Base-by-base conservation (phyloP, 2,329 filamentous ascomycete species). In the Bipolaris zeicola region DNA sequence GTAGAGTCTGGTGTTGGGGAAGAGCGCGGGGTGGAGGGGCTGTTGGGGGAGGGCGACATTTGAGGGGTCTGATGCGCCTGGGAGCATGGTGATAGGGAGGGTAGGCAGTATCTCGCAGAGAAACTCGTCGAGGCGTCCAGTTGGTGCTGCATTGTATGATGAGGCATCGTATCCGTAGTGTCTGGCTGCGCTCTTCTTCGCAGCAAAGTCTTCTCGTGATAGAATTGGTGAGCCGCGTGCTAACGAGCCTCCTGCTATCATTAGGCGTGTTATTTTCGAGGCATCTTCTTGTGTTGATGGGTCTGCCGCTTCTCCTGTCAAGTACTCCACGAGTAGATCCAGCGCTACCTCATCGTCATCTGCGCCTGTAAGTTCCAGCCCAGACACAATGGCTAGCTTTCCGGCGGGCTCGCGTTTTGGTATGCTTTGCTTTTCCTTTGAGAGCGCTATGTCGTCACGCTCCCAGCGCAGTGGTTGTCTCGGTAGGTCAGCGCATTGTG, bases 121-220 rank as follows among this genome's bases (percentile, higher is more conserved):
- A 74, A 96, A 95, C 5, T 85, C 83, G 78, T 99, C 95, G 33
- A 99, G 84, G 44, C 91, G 88, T 54, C 89, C 87, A 3, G 91
- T 92, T 0, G 95, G 95, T 1, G 89, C 82, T 1, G 94, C 83
- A 72, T 99, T 96, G 81, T 97, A 99, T 0, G 89, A 78, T 52
- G 89, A 88, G 55, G 91, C 87, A 75, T 99, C 95, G 79, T 98
- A 98, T 58, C 95, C 94, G 77, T 97, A 98, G 73, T 96, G 96
- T 75, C 92, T 96, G 81, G 71, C 82, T 86, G 55, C 66, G 82
- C 78, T 43, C 64, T 71, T 82, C 71, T 71, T 71, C 6, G 66
- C 70, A 18, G 70, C 71, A 33, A 82, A 70, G 49, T 81, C 79
- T 55, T 83, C 79, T 45, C 79, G 72, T 6, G 78, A 75, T 0